Evolutionary conservation across 176 grass and related monocot species (phyloP), one percentile per base, ranked within the genome.

Genomic region (Aegilops longissima): DNA sequence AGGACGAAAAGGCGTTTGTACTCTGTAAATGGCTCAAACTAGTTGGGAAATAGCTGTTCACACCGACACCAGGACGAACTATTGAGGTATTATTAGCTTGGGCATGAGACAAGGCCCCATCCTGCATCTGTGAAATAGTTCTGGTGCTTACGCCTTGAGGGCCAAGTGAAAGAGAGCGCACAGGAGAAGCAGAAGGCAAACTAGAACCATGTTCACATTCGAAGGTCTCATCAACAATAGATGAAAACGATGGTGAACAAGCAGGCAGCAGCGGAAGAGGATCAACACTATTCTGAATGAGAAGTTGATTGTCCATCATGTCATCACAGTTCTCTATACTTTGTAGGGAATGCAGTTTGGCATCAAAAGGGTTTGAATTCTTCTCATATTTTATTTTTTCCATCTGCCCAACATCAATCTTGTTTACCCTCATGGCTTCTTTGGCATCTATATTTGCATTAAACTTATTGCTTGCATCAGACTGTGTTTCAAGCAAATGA

Each of bases 191-290:
- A 52, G 92, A 66, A 4, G 82, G 86, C 76, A 89, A 79, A 69
- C 70, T 91, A 90, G 83, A 85, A 87, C 77, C 66, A 27, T 58
- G 76, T 66, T 91, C 93, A 79, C 81, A 98, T 86, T 92, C 94
- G 11, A 98, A 98, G 52, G 96, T 90, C 76, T 96, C 93, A 17
- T 98, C 96, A 66, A 98, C 96, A 86, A 96, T 84, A 88, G 93
- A 98, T 21, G 96, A 96, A 86, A 98, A 98, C 8, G 92, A 96
- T 85, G 92, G 88, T 73, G 92, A 94, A 88, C 72, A 86, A 82
- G 42, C 86, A 88, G 89, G 92, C 61, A 91, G 85, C 78, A 88
- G 89, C 16, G 78, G 66, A 91, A 83, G 27, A 79, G 90, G 23
- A 81, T 90, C 94, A 76, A 86, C 56, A 52, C 69, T 84, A 89